Percentiles rank a stretch among this genome's conserved stretches.
These are phyloP conservation scores for Leishmania gerbilli DNA, from an alignment of 208 protist species.

Conservation along the genomic window DNA sequence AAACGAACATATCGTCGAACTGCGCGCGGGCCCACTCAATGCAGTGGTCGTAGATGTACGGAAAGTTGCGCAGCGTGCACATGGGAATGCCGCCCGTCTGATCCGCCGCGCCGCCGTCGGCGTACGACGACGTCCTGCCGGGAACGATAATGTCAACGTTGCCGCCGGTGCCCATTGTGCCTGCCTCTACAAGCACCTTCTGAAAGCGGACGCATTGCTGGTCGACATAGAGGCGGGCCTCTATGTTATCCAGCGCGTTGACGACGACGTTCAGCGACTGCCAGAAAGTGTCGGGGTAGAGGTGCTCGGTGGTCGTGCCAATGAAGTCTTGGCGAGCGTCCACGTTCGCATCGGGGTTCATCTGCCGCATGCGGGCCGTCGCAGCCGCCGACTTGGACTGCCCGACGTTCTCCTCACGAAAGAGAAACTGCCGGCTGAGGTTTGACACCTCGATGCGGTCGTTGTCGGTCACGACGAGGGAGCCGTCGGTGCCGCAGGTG, in stretches of 20 bases:
- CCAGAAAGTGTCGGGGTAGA: slow-evolving; percentile 98
- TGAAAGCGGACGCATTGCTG: slow-evolving; percentile 94
- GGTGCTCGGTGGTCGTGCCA: slow-evolving; percentile 94
- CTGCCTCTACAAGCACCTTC: slow-evolving; percentile 98
- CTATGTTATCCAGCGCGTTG: slow-evolving; percentile 99
- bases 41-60: slow-evolving; percentile 98
- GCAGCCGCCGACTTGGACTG: slow-evolving; percentile 97
- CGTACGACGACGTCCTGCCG: slow-evolving; percentile 97
- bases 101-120: slow-evolving; percentile 95
- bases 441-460: slow-evolving; percentile 99
- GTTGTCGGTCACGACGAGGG: slow-evolving; percentile 98
- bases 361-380: slow-evolving; percentile 86
- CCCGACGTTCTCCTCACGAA: slow-evolving; percentile 96
- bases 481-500: slow-evolving; percentile 75
- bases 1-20: slow-evolving; percentile 94
- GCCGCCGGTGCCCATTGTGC: slow-evolving; percentile 99
- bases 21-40: slow-evolving; percentile 96
- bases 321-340: slow-evolving; percentile 92
- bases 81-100: slow-evolving; percentile 98
- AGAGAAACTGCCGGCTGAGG: slow-evolving; percentile 99
- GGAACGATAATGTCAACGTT: slow-evolving; percentile 99
- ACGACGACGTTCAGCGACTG: slow-evolving; percentile 93
- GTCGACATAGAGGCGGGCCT: slow-evolving; percentile 97
- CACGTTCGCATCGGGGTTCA: slow-evolving; percentile 95
- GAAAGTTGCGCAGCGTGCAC: slow-evolving; percentile 99